phyloP scores from a whole-genome alignment of 2,329 filamentous ascomycete genomes.

The Sclerotiophoma versabilis region DNA sequence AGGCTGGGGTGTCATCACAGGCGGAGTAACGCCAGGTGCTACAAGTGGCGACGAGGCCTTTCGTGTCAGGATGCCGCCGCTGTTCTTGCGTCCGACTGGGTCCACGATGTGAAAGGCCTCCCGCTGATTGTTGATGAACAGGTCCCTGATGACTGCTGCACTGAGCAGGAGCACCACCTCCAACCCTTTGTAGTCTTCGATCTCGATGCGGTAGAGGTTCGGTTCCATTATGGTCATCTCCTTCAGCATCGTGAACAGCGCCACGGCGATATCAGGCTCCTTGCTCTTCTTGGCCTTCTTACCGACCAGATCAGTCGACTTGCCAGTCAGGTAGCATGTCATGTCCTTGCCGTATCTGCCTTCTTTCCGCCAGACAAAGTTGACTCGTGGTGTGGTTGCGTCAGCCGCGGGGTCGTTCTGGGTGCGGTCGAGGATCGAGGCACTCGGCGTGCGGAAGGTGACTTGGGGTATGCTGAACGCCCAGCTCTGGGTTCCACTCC shows the following conservation, averaged over 20 bases:
- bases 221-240: conserved; percentile 92
- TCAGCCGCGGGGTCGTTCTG: conserved; percentile 65
- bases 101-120: conserved; percentile 81
- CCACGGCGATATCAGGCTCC: conserved; percentile 95
- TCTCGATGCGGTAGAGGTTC: conserved; percentile 86
- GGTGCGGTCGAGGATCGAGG: conserved; percentile 78
- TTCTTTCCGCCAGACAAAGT: conserved; percentile 90
- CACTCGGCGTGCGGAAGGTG: conserved; percentile 81
- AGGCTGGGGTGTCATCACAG: conserved; percentile 43
- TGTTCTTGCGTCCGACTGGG: conserved; percentile 47
- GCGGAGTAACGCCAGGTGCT: conserved; percentile 35
- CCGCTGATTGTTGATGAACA: conserved; percentile 68
- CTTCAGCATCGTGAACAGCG: conserved; percentile 74
- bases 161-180: conserved; percentile 77
- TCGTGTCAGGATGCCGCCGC: conserved; percentile 41
- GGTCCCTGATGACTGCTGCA: conserved; percentile 66
- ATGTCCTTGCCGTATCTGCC: conserved; percentile 85
- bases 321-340: conserved; percentile 85
- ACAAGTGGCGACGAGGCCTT: conserved; percentile 46
- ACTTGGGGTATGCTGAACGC: conserved; percentile 91
- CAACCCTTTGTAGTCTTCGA: conserved; percentile 92
- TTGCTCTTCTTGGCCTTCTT: conserved; percentile 73
- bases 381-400: conserved; percentile 70
- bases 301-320: conserved; percentile 68
- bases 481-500: conserved; percentile 82